Evolutionary conservation across 805 yeast genomes (phyloP).

Genomic region (Starmerella khaoyaiensis): DNA sequence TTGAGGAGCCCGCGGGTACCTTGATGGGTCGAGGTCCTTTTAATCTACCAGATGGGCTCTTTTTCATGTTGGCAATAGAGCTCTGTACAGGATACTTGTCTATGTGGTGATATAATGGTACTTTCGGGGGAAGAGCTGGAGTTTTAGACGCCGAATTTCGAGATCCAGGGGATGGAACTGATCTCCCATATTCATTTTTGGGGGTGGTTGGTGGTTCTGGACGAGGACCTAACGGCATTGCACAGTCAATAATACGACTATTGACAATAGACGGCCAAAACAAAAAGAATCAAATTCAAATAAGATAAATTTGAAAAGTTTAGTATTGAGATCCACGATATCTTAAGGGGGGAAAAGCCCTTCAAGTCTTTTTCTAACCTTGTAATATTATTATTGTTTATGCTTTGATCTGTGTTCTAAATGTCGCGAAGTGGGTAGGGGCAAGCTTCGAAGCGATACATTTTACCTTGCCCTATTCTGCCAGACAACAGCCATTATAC

Average conservation of each 20-base stretch:
- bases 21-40: slow-evolving; percentile 12
- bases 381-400: no score
- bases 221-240: slow-evolving; percentile 20
- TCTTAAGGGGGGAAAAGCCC: no score
- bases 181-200: slow-evolving; percentile 7
- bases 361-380: no score
- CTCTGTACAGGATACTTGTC: neutral
- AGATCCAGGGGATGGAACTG: neutral
- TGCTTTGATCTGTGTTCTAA: no score
- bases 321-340: no score
- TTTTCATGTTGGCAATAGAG: slow-evolving; percentile 1
- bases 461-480: no score
- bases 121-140: slow-evolving; percentile 7
- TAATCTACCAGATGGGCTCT: neutral
- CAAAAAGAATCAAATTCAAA: no score
- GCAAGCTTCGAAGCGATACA: no score
- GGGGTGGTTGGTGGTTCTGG: slow-evolving; percentile 19
- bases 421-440: no score
- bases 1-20: no score
- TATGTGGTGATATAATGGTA: neutral
- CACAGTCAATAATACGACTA: slow-evolving; percentile 5
- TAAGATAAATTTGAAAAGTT: no score
- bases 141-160: neutral
- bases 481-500: no score
- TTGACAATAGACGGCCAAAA: slow-evolving; percentile 4